Percentiles rank a stretch among this genome's conserved stretches.
Conservation (phyloP, 2,329 filamentous ascomycete species). For the Didymella pomorum region DNA sequence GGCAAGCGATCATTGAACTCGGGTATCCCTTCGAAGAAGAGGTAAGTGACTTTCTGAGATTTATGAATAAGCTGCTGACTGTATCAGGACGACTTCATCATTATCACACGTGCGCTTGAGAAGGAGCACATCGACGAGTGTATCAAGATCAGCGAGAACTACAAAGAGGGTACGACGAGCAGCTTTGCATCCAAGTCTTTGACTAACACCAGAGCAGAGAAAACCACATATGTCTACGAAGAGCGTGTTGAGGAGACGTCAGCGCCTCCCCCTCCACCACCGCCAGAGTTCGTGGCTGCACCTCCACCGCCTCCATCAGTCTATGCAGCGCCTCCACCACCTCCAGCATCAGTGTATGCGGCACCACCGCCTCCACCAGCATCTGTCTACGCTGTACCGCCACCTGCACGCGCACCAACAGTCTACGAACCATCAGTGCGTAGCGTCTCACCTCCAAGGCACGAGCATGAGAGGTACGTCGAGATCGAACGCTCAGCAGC, state of each 20-base stretch:
- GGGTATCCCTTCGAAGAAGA: slow-evolving; percentile 89
- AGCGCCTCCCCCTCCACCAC: slow-evolving; percentile 35
- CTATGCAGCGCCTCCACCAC: slow-evolving; percentile 26
- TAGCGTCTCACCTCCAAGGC: slow-evolving; percentile 42
- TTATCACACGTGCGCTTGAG: slow-evolving; percentile 83
- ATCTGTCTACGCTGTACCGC: slow-evolving; percentile 25
- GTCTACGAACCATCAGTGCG: slow-evolving; percentile 48
- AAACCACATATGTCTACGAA: slow-evolving; percentile 49
- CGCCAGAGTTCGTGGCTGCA: slow-evolving; percentile 27
- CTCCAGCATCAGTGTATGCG: slow-evolving; percentile 25
- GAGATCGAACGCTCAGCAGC: slow-evolving; percentile 58
- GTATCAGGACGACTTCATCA: slow-evolving; percentile 75
- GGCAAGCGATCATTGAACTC: slow-evolving; percentile 80
- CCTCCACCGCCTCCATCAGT: slow-evolving; percentile 27
- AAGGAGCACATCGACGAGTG: slow-evolving; percentile 93
- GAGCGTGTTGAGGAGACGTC: slow-evolving; percentile 31
- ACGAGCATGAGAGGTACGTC: slow-evolving; percentile 47
- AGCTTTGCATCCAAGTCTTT: background rate
- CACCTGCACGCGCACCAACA: slow-evolving; percentile 34
- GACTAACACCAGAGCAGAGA: slow-evolving; percentile 33
- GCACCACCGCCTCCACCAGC: slow-evolving; percentile 34
- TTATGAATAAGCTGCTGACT: slow-evolving; percentile 37
- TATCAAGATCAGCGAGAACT: slow-evolving; percentile 81
- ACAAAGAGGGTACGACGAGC: slow-evolving; percentile 59
- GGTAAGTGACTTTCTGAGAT: slow-evolving; percentile 58